phyloP scores from a whole-genome alignment of 176 grass and related monocot species.

The Carex myosuroides region DNA sequence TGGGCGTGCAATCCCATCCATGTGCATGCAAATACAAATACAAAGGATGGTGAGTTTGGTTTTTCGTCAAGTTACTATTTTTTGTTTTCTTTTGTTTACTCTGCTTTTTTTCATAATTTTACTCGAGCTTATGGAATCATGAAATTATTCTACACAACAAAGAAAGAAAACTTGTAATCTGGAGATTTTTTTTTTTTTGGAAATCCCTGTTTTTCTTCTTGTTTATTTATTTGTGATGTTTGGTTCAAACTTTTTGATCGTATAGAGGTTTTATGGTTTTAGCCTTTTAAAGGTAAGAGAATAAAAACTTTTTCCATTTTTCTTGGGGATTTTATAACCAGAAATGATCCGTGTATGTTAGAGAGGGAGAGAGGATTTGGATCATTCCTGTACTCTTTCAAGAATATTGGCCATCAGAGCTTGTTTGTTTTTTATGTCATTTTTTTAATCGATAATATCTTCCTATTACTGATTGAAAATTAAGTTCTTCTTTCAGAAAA shows the following conservation, averaged over 20 bases:
- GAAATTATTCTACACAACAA: not conserved
- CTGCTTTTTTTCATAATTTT: not conserved
- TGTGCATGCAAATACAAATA: constrained; percentile 17
- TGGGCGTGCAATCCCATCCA: constrained; percentile 16
- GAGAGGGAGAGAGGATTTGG: not conserved
- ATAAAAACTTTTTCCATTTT: not conserved
- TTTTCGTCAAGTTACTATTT: not conserved
- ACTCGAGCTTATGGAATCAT: not conserved
- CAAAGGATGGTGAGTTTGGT: constrained; percentile 19
- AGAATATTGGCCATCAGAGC: not conserved
- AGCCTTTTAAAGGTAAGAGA: not conserved
- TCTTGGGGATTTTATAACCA: not conserved
- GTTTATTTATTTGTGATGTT: not conserved
- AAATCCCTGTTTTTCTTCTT: not conserved
- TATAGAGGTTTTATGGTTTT: not conserved
- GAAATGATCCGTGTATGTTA: not conserved
- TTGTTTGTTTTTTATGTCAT: not conserved
- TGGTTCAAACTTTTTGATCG: not conserved
- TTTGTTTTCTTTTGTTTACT: not conserved
- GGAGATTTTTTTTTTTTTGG: not conserved
- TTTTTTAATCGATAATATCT: not conserved
- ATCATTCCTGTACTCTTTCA: not conserved
- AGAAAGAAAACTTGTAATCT: not conserved
- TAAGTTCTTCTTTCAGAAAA: not conserved
- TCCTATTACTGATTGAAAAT: too few relatives aligned